Evolutionary conservation across 768 basidiomycete species (phyloP).

Genomic region (Leccinum disarticulatum): DNA sequence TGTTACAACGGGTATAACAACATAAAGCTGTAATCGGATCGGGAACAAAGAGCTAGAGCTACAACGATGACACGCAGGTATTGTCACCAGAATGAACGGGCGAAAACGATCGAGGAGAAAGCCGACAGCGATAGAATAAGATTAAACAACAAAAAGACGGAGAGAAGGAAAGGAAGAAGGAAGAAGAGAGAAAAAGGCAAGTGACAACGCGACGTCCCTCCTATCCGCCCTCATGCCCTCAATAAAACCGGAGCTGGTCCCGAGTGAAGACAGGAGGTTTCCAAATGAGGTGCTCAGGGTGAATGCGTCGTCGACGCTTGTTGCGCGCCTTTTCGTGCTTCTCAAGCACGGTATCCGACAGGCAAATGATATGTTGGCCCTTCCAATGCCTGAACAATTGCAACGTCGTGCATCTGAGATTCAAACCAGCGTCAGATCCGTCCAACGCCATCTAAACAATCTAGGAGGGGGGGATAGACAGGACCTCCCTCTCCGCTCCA

Average conservation of each 20-base stretch:
- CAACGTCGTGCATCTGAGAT: slow-evolving; percentile 80
- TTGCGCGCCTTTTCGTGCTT: slow-evolving; percentile 81
- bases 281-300: slow-evolving; percentile 82
- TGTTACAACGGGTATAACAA: slow-evolving; percentile 17
- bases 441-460: neutral
- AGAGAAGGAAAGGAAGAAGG: neutral
- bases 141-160: neutral
- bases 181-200: neutral
- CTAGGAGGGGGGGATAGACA: neutral
- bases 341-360: slow-evolving; percentile 88
- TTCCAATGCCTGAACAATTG: slow-evolving; percentile 97
- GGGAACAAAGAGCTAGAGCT: slow-evolving; percentile 22
- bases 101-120: neutral
- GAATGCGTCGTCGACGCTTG: slow-evolving; percentile 78
- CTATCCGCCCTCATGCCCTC: slow-evolving; percentile 7
- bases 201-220: neutral
- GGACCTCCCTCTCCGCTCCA: neutral
- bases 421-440: slow-evolving; percentile 11
- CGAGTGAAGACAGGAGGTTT: slow-evolving; percentile 93
- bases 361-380: slow-evolving; percentile 88
- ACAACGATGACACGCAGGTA: slow-evolving; percentile 21
- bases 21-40: slow-evolving; percentile 9
- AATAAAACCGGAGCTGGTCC: slow-evolving; percentile 77
- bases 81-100: slow-evolving; percentile 1
- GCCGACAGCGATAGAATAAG: neutral